These are phyloP conservation scores for Cladosporium austrohemisphaericum DNA, from an alignment of 2,329 filamentous ascomycete genomes.

Conservation along the genomic window DNA sequence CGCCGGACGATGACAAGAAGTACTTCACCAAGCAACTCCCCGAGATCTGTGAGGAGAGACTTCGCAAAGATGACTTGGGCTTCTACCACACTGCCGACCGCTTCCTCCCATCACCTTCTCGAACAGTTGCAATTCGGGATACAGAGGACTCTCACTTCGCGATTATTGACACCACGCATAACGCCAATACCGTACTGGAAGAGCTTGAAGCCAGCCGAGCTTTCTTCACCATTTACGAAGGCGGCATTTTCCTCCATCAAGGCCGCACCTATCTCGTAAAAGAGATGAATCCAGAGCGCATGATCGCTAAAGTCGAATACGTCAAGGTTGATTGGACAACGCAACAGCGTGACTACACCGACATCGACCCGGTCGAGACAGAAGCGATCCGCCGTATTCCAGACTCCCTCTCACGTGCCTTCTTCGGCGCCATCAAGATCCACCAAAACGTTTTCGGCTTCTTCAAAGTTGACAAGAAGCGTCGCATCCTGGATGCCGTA, in stretches of 20 bases:
- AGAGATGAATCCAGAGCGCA: constrained; percentile 75
- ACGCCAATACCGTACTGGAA: constrained; percentile 80
- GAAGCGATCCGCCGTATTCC: constrained; percentile 76
- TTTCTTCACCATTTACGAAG: constrained; percentile 93
- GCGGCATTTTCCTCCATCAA: constrained; percentile 94
- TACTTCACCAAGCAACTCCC: constrained; percentile 77
- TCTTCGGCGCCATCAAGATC: constrained; percentile 82
- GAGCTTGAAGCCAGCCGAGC: constrained; percentile 95
- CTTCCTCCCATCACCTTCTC: constrained; percentile 80
- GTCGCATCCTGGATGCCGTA: constrained; percentile 84
- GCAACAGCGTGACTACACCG: constrained; percentile 85
- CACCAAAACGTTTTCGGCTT: constrained; percentile 89
- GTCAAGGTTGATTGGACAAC: constrained; percentile 96
- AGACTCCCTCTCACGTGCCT: constrained; percentile 64
- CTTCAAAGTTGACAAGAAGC: constrained; percentile 89
- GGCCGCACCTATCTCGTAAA: constrained; percentile 89
- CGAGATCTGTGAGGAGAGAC: constrained; percentile 67
- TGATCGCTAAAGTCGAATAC: constrained; percentile 80
- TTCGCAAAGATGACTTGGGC: constrained; percentile 69
- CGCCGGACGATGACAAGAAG: constrained; percentile 65
- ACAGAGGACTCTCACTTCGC: constrained; percentile 91
- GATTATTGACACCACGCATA: constrained; percentile 81
- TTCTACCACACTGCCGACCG: constrained; percentile 88
- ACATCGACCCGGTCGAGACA: constrained; percentile 89
- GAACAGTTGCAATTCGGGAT: constrained; percentile 81